Conservation (phyloP, 1,284 basidiomycete genomes). For the Moniliophthora roreri region DNA sequence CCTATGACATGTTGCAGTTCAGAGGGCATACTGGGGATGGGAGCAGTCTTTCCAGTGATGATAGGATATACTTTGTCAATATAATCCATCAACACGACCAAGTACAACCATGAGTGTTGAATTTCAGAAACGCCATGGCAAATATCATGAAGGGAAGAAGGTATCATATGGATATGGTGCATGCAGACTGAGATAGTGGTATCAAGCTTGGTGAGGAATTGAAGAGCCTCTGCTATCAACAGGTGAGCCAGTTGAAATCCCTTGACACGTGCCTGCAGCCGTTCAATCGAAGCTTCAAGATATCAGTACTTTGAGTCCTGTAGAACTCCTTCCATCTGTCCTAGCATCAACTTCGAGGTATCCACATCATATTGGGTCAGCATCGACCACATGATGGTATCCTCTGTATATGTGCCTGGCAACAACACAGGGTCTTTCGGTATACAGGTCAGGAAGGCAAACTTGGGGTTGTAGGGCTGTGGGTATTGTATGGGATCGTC, state of each 20-base stretch:
- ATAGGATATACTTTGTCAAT: too few species aligned
- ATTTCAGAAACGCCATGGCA: background rate
- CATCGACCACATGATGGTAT: background rate
- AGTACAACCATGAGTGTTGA: background rate
- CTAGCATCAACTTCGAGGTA: background rate
- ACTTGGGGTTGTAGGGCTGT: background rate
- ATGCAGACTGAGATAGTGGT: background rate
- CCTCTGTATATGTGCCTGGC: background rate
- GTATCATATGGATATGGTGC: background rate
- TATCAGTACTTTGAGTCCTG: background rate
- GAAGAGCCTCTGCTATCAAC: background rate
- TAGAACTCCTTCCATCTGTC: background rate
- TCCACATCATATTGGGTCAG: background rate
- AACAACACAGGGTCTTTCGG: background rate
- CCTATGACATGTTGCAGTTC: too few species aligned
- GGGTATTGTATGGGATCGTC: conserved; percentile 5
- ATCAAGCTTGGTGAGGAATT: background rate
- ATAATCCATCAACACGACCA: background rate
- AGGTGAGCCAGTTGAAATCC: background rate
- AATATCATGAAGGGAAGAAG: background rate
- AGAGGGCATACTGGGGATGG: too few species aligned
- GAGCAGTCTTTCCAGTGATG: too few species aligned
- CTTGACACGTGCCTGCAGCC: background rate
- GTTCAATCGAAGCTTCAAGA: background rate
- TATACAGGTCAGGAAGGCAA: background rate